A percentile compares a stretch with the other conserved stretches of the same genome.
Evolutionary conservation across 495 filamentous ascomycete species (phyloP).

Genomic region (Penicillium subrubescens): DNA sequence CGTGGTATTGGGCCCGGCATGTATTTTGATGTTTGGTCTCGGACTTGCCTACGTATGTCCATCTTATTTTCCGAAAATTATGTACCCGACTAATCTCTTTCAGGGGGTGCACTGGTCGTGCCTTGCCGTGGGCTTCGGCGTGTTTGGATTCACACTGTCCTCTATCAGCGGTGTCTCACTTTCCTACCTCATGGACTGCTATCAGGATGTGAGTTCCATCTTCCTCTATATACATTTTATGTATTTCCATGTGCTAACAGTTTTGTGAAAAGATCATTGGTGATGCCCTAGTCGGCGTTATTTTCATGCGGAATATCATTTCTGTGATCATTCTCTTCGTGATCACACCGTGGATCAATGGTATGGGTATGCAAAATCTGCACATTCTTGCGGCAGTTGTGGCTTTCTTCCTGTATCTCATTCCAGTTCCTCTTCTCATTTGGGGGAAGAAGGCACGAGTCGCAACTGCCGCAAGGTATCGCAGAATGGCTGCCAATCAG

Average conservation of each 20-base stretch:
- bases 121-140: conserved; percentile 32
- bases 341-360: conserved; percentile 38
- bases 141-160: conserved; percentile 28
- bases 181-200: conserved; percentile 40
- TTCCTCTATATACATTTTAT: background rate
- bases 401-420: conserved; percentile 21
- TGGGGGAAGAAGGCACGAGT: conserved; percentile 31
- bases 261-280: conserved; percentile 31
- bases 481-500: conserved; percentile 26
- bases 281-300: conserved; percentile 36
- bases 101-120: conserved; percentile 33
- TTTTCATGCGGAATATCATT: conserved; percentile 37
- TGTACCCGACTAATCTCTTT: background rate
- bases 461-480: conserved; percentile 21
- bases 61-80: background rate
- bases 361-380: conserved; percentile 37
- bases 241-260: background rate
- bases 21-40: conserved; percentile 40
- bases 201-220: conserved; percentile 31
- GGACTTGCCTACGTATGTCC: conserved; percentile 30
- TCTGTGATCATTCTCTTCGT: conserved; percentile 36
- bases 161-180: conserved; percentile 29
- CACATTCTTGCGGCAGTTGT: conserved; percentile 25
- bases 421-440: conserved; percentile 24
- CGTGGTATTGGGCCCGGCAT: conserved; percentile 26